phyloP scores from a whole-genome alignment of 352 stramenopile species.

The Pythium biforme region DNA sequence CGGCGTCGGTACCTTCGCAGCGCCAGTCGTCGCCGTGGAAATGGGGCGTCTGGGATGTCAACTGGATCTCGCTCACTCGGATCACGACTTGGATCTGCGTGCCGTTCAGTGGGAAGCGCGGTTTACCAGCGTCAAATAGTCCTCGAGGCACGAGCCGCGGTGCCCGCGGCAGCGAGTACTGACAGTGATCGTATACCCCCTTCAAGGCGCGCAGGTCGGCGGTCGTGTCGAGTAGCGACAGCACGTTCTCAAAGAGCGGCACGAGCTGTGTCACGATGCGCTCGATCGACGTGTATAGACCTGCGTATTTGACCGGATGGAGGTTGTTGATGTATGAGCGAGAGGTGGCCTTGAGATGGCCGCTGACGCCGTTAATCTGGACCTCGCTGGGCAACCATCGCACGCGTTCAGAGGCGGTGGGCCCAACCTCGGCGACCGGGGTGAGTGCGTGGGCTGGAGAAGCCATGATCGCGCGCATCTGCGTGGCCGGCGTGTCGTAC shows the following conservation, averaged over 20 bases:
- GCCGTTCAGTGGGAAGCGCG: too few relatives aligned
- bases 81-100: conserved; percentile 28
- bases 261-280: conserved; percentile 25
- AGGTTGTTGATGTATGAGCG: conserved; percentile 41
- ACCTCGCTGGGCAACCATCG: too few relatives aligned
- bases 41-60: conserved; percentile 30
- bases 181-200: conserved; percentile 13
- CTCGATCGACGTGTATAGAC: conserved; percentile 27
- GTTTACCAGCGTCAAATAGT: conserved; percentile 18
- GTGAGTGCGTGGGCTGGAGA: too few relatives aligned
- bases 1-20: conserved; percentile 26
- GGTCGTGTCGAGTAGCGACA: conserved; percentile 17
- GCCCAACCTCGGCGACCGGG: too few relatives aligned
- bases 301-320: conserved; percentile 18
- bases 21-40: conserved; percentile 29
- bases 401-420: too few relatives aligned
- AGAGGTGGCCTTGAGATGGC: conserved; percentile 17
- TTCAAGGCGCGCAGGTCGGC: not conserved
- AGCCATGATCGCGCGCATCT: not conserved
- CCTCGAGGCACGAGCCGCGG: conserved; percentile 11
- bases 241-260: conserved; percentile 30
- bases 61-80: conserved; percentile 28
- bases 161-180: not conserved
- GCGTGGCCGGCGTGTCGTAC: not conserved
- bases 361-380: too few relatives aligned